phyloP scores from a whole-genome alignment of 2,329 filamentous ascomycete species.

The Ophiosphaerella korrae region DNA sequence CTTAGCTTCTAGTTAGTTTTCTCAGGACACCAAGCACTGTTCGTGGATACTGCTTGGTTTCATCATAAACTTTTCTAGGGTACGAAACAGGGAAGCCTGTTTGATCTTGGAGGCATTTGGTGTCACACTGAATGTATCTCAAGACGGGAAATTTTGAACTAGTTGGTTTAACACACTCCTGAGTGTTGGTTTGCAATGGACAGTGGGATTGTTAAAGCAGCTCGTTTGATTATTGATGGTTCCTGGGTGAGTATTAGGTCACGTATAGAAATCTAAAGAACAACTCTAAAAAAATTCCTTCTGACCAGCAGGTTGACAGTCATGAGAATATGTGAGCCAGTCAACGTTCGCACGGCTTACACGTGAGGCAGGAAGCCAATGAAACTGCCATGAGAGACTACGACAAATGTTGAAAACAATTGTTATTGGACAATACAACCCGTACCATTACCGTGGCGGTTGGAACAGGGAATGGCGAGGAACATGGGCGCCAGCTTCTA shows the following conservation, averaged over 20 bases:
- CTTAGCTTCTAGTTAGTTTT: slow-evolving; percentile 3
- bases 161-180: no score
- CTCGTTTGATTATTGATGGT: no score
- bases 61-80: no score
- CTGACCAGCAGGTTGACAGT: no score
- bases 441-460: background rate
- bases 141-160: no score
- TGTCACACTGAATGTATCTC: no score
- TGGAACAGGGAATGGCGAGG: slow-evolving; percentile 2
- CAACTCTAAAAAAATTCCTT: no score
- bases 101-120: no score
- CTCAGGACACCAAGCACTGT: slow-evolving; percentile 1
- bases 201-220: no score
- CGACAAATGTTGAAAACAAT: background rate
- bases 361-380: slow-evolving; percentile 21
- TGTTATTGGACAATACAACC: background rate
- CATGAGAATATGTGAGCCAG: slow-evolving; percentile 18
- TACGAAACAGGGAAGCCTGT: background rate
- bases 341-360: slow-evolving; percentile 5
- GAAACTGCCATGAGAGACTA: slow-evolving; percentile 5
- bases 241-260: no score
- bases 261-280: no score
- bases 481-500: slow-evolving; percentile 13
- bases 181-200: no score
- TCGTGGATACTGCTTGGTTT: background rate